phyloP scores from a whole-genome alignment of 257 asterid species.

The Plantago major region DNA sequence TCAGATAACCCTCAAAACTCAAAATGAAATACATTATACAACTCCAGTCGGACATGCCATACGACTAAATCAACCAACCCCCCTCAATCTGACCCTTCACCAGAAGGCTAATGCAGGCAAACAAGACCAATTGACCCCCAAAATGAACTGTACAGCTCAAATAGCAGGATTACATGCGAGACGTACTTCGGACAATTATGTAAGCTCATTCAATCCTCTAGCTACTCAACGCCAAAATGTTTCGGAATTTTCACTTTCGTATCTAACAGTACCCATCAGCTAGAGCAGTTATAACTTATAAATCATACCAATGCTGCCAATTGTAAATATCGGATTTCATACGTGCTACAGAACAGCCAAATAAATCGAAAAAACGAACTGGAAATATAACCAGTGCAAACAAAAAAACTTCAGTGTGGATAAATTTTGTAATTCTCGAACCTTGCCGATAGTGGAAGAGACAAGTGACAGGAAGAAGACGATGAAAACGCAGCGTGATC shows the following conservation, averaged over 20 bases:
- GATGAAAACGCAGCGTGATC: conserved; percentile 29
- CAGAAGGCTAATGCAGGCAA: no score
- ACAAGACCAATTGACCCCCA: background rate
- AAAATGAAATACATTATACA: no score
- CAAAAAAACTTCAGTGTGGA: conserved; percentile 5
- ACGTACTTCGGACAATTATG: no score
- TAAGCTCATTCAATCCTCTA: no score
- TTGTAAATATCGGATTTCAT: background rate
- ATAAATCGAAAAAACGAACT: no score
- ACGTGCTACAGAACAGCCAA: background rate
- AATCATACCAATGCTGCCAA: conserved; percentile 1
- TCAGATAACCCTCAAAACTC: no score
- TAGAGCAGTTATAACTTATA: background rate
- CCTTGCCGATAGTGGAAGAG: conserved; percentile 48
- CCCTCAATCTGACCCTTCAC: no score
- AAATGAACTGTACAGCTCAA: background rate
- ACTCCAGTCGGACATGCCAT: no score
- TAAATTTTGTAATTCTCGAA: conserved; percentile 22
- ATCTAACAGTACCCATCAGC: background rate
- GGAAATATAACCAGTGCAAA: conserved; percentile 1
- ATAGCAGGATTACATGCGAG: no score
- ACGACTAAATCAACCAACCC: no score
- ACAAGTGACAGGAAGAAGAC: conserved; percentile 29
- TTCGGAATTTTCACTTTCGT: no score
- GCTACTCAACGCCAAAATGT: no score